Conservation (phyloP, 306 rosid species). For the Quercus gilva region DNA sequence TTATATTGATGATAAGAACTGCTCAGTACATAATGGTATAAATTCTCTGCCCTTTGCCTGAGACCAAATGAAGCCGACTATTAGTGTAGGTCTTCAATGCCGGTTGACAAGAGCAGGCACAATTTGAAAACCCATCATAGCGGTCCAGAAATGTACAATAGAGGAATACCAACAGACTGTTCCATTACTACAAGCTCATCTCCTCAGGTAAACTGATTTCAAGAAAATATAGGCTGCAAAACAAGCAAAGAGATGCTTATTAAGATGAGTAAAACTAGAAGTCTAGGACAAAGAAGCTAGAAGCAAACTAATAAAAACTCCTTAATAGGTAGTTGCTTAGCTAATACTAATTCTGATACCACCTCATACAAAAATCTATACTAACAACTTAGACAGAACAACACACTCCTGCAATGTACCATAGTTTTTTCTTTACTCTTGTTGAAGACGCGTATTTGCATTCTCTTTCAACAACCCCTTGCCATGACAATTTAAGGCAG, state of each 20-base stretch:
- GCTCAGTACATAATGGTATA: neutral
- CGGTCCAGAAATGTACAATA: conserved; percentile 26
- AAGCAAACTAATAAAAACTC: neutral
- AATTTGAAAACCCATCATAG: conserved; percentile 14
- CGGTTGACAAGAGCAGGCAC: conserved; percentile 2
- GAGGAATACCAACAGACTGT: conserved; percentile 5
- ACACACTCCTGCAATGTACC: too few relatives aligned
- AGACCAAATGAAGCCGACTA: neutral
- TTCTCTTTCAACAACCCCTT: too few relatives aligned
- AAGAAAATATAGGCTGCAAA: conserved; percentile 86
- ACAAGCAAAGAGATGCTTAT: conserved; percentile 13
- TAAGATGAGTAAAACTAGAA: neutral
- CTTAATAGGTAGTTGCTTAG: neutral
- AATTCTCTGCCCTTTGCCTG: neutral
- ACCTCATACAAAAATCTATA: too few relatives aligned
- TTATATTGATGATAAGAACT: neutral
- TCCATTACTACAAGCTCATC: conserved; percentile 66
- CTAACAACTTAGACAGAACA: too few relatives aligned
- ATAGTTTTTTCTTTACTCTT: too few relatives aligned
- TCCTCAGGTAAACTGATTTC: conserved; percentile 90
- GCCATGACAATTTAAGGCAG: too few relatives aligned
- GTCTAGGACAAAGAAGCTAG: conserved; percentile 1
- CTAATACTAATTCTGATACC: neutral
- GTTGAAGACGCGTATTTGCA: too few relatives aligned
- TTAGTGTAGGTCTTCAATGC: neutral